A percentile compares a stretch with the other conserved stretches of the same genome.
These are phyloP conservation scores for Aegilops speltoides DNA, from an alignment of 176 grass and related monocot genomes.

Conservation along the genomic window DNA sequence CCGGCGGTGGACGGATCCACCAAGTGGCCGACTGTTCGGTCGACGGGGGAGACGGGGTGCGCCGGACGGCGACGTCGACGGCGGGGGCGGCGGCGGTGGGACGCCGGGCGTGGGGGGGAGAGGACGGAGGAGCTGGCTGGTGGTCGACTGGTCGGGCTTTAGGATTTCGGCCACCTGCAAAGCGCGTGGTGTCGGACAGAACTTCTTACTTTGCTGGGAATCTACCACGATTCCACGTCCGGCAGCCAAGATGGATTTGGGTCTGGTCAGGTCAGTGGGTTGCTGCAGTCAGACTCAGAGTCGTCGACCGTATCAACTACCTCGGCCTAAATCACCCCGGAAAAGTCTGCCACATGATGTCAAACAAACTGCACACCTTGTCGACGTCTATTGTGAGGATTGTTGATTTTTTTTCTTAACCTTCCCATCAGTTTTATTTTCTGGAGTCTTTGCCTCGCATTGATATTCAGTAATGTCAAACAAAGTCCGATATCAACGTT, in stretches of 20 bases:
- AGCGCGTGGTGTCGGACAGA: conserved; percentile 29
- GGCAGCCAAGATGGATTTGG: conserved; percentile 24
- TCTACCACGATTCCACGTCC: conserved; percentile 11
- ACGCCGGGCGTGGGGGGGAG: conserved; percentile 19
- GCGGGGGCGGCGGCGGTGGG: background rate
- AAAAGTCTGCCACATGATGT: no score
- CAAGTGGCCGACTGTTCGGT: background rate
- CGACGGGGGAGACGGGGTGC: background rate
- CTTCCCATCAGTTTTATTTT: no score
- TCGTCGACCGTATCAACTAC: background rate
- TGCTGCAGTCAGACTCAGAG: background rate
- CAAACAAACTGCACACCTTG: no score
- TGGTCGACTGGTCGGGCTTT: conserved; percentile 25
- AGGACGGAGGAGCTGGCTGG: background rate
- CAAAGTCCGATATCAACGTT: no score
- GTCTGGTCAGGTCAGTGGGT: background rate
- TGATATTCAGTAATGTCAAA: no score
- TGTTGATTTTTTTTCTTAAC: no score
- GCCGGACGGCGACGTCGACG: background rate
- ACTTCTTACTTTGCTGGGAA: background rate
- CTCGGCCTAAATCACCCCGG: no score
- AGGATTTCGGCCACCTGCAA: conserved; percentile 35
- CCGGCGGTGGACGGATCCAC: background rate
- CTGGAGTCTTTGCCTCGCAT: no score
- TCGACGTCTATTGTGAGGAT: no score